phyloP scores from a whole-genome alignment of 257 asterid genomes.

The Solanum bulbocastanum region DNA sequence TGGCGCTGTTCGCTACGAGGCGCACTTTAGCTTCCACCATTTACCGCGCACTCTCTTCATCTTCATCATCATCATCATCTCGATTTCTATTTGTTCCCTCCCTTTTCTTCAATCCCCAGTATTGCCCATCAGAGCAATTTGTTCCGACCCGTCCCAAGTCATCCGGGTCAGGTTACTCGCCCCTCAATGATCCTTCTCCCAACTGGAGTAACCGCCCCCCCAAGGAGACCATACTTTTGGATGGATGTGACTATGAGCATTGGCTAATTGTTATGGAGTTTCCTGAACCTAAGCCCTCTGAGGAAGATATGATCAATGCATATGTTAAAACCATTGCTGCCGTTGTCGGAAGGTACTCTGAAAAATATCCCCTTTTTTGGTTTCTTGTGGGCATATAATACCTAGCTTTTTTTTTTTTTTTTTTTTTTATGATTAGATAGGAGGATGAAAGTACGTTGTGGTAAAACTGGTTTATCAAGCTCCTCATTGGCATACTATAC shows the following conservation, averaged over 20 bases:
- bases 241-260: conserved; percentile 94
- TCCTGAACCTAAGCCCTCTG: conserved; percentile 57
- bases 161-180: conserved; percentile 71
- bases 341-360: conserved; percentile 60
- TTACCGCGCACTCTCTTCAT: conserved; percentile 23
- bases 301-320: conserved; percentile 61
- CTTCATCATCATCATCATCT: conserved; percentile 17
- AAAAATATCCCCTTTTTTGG: background rate
- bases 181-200: conserved; percentile 86
- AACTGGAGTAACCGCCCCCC: conserved; percentile 99
- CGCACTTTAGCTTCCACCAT: conserved; percentile 52
- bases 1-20: conserved; percentile 50
- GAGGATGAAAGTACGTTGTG: background rate
- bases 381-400: background rate
- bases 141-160: conserved; percentile 45
- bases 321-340: conserved; percentile 83
- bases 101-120: conserved; percentile 15
- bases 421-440: background rate
- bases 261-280: conserved; percentile 93
- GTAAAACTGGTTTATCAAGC: background rate
- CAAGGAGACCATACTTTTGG: conserved; percentile 76
- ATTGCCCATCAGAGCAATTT: background rate
- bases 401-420: background rate
- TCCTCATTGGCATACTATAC: background rate
- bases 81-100: conserved; percentile 40